A percentile compares a stretch with the other conserved stretches of the same genome.
These are phyloP conservation scores for Xylariaceae sp. DNA, from an alignment of 2,329 filamentous ascomycete genomes.

Conservation along the genomic window DNA sequence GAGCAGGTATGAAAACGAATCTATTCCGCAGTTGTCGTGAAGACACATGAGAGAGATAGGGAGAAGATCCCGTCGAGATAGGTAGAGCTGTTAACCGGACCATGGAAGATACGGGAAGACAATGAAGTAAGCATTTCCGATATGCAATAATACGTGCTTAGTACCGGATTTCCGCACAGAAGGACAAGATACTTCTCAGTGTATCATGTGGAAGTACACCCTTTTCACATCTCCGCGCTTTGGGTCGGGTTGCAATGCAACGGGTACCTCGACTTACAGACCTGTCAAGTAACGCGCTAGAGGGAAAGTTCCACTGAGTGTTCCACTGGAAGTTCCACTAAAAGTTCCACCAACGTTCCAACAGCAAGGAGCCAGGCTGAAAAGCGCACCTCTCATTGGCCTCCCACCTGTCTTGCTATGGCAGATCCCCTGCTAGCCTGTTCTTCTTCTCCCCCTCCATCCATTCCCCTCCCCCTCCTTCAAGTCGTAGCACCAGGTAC, in stretches of 20 bases:
- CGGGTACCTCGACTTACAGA: neutral
- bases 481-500: neutral
- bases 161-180: neutral
- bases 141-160: neutral
- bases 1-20: neutral
- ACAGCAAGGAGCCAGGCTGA: neutral
- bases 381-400: conserved; percentile 22
- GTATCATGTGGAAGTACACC: neutral
- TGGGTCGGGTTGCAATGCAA: neutral
- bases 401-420: conserved; percentile 6
- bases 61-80: neutral
- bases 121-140: neutral
- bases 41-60: neutral
- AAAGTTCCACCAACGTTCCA: neutral
- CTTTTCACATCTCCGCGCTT: neutral
- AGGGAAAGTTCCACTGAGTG: neutral
- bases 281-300: neutral
- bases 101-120: neutral
- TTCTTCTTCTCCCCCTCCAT: conserved; percentile 16
- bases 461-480: neutral
- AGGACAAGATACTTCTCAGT: too few relatives aligned
- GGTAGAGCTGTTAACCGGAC: neutral
- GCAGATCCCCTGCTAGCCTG: conserved; percentile 22
- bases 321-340: neutral
- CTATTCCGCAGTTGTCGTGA: neutral